A percentile compares a stretch with the other conserved stretches of the same genome.
Conservation (phyloP, 2,329 filamentous ascomycete genomes). For the Macrophomina tecta region DNA sequence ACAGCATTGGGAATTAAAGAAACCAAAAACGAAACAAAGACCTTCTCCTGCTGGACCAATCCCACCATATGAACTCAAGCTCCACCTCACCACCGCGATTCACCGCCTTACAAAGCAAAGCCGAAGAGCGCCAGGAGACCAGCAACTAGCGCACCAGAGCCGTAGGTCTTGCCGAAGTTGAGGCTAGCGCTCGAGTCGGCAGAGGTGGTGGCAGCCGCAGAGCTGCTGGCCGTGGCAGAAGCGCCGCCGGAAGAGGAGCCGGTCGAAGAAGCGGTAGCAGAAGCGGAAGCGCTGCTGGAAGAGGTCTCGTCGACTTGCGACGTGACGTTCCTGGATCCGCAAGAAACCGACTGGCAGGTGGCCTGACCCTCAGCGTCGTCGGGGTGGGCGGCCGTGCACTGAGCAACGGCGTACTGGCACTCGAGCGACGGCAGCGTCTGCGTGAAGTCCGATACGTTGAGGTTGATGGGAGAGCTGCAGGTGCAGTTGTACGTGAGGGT, state of each 20-base stretch:
- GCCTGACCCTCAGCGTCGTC: slow-evolving; percentile 50
- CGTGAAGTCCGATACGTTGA: slow-evolving; percentile 62
- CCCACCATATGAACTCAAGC: background rate
- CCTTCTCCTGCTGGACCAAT: background rate
- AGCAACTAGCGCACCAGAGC: slow-evolving; percentile 58
- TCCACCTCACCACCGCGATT: background rate
- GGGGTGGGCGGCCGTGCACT: slow-evolving; percentile 55
- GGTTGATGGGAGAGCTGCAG: slow-evolving; percentile 61
- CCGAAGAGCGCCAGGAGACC: slow-evolving; percentile 63
- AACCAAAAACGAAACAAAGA: background rate
- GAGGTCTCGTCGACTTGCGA: slow-evolving; percentile 30
- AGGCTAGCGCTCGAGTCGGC: slow-evolving; percentile 52
- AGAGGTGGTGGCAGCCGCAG: slow-evolving; percentile 38
- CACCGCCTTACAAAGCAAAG: slow-evolving; percentile 58
- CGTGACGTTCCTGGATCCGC: slow-evolving; percentile 51
- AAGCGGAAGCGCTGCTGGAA: slow-evolving; percentile 33
- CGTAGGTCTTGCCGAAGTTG: slow-evolving; percentile 55
- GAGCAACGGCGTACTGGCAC: slow-evolving; percentile 32
- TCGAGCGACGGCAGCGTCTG: slow-evolving; percentile 59
- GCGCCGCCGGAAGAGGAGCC: slow-evolving; percentile 20
- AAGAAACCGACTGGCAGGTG: slow-evolving; percentile 57
- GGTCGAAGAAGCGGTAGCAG: slow-evolving; percentile 32
- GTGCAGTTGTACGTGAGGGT: slow-evolving; percentile 62
- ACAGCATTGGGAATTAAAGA: slow-evolving; percentile 23
- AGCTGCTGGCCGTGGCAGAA: slow-evolving; percentile 35